Percentiles rank a stretch among this genome's conserved stretches.
Conservation (phyloP, 257 asterid species). For the Linaria vulgaris region DNA sequence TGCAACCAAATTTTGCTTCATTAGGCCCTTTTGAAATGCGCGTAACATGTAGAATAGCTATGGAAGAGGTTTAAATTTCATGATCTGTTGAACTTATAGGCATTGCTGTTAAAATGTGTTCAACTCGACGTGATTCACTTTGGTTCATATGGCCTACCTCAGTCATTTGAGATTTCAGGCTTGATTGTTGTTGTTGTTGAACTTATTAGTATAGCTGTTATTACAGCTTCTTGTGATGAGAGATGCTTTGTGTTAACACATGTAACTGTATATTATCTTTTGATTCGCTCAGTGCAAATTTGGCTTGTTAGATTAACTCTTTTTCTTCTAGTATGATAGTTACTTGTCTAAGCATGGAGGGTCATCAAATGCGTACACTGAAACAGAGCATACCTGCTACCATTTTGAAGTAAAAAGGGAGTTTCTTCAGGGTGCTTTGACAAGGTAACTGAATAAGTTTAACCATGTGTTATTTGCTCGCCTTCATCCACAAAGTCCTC, state of each 20-base stretch:
- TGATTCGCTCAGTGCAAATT: constrained; percentile 17
- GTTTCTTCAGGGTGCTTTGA: constrained; percentile 87
- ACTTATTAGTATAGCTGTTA: constrained; percentile 9
- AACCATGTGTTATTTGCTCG: no score
- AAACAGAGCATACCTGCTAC: constrained; percentile 96
- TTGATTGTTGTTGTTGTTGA: no score
- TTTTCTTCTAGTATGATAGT: constrained; percentile 82
- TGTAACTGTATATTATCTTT: constrained; percentile 12
- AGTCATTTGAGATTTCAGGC: no score
- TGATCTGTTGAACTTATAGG: constrained; percentile 7
- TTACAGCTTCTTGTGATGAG: constrained; percentile 7
- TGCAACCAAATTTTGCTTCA: not conserved
- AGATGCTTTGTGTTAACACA: constrained; percentile 19
- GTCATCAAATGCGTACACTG: constrained; percentile 98
- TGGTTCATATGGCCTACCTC: no score
- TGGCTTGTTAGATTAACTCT: constrained; percentile 41
- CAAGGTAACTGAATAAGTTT: constrained; percentile 50
- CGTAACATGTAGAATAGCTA: constrained; percentile 4
- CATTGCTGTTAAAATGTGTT: constrained; percentile 8
- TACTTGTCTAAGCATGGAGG: constrained; percentile 99
- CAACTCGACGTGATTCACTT: no score
- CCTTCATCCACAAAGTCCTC: no score
- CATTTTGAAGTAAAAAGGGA: constrained; percentile 94
- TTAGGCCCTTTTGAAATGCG: not conserved
- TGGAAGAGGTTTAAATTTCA: constrained; percentile 13